Base-by-base conservation (phyloP, 225 moss, liverwort and hornwort genomes). In the Neckera pumila region DNA sequence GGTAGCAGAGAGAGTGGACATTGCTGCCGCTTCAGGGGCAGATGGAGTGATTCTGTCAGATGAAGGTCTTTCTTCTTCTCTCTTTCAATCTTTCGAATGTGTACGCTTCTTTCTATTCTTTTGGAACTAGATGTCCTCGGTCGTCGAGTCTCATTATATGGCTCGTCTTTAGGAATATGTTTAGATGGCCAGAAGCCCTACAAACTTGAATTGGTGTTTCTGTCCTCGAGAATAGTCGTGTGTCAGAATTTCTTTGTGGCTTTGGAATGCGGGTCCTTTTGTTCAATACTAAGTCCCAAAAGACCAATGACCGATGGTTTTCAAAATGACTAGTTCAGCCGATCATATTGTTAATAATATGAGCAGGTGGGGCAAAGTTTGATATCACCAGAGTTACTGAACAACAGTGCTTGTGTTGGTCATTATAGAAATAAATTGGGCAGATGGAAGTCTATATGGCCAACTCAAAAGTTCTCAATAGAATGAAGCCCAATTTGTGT, bases 11-110 rank as follows among this genome's bases (percentile, higher is more conserved):
- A 92, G 99, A 76, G 99, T 99, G 78, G 99, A 99, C 86, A 99
- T 99, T 92, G 97, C 99, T 86, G 96, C 99, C 38, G 99, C 99
- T 54, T 96, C 99, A 66, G 99, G 97, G 84, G 97, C 96, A 63
- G 95, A 96, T 87, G 99, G 99, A 86, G 99, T 99, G 71, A 89
- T 97, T 67, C 91, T 99, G 47, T 96, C 99, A 42, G 99, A 99
- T 89, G 95, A 97, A 92, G 99, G 99, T 99, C 42, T 63, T 42
- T 49, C 81, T 85, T 64, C 86, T 72, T 80, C 85, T 90, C 75
- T 75, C 34, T 66, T 22, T 71, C 47, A 58, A 21, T 63, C 54
- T 84, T 67, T 76, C 65, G 14, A 64, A 47, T 76, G 47, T 25
- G 22, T 75, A 25, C 87, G 31, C 18, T 45, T 76, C 81, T 78